A percentile compares a stretch with the other conserved stretches of the same genome.
Evolutionary conservation across 345 rosid genomes (phyloP).

Genomic region (Camelina neglecta): DNA sequence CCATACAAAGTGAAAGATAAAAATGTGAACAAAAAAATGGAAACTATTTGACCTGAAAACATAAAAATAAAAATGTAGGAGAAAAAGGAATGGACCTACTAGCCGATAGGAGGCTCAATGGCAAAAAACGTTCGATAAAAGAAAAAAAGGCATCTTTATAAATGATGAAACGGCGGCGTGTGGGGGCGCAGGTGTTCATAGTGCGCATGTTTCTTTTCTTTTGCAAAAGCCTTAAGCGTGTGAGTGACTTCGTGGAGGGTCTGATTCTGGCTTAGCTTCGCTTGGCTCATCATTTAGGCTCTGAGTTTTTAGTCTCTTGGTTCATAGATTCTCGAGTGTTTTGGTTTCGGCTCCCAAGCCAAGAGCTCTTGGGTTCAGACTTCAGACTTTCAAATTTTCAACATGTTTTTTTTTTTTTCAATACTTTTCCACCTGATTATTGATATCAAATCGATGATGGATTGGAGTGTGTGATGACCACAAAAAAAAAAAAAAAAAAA

Average conservation of each 20-base stretch:
- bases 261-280: constrained; percentile 10
- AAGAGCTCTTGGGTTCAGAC: constrained; percentile 9
- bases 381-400: neutral
- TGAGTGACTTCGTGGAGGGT: constrained; percentile 14
- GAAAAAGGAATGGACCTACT: constrained; percentile 30
- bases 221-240: constrained; percentile 49
- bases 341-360: constrained; percentile 3
- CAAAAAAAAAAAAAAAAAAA: no score
- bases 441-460: neutral
- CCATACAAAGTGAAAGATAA: constrained; percentile 2
- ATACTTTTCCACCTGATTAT: neutral
- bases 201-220: constrained; percentile 50
- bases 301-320: neutral
- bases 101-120: constrained; percentile 36
- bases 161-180: constrained; percentile 64
- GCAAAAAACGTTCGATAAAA: constrained; percentile 49
- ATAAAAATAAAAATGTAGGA: neutral
- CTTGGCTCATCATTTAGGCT: neutral
- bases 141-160: constrained; percentile 39
- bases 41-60: constrained; percentile 15
- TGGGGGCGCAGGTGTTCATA: constrained; percentile 53
- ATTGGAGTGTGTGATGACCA: no score
- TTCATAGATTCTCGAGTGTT: neutral
- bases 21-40: neutral
- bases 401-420: neutral